Conservation (phyloP, 148 eudicot genomes). For the Chenopodium berlandieri region DNA sequence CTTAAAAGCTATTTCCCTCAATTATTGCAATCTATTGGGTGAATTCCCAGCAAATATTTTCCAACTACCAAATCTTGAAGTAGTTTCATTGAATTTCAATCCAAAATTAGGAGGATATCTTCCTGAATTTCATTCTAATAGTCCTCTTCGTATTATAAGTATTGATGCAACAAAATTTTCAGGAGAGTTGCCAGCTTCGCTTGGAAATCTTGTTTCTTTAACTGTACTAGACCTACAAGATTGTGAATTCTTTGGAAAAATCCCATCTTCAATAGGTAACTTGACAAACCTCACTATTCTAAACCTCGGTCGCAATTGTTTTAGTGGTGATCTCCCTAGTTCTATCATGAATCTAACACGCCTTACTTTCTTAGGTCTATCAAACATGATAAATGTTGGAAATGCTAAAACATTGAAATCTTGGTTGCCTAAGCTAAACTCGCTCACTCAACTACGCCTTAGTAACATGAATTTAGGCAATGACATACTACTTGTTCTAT, state of each 20-base stretch:
- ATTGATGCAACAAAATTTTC: slow-evolving; percentile 12
- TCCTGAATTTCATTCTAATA: slow-evolving; percentile 27
- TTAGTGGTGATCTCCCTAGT: not conserved
- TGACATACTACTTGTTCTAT: not conserved
- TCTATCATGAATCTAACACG: slow-evolving; percentile 6
- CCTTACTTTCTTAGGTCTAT: not conserved
- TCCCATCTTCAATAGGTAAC: slow-evolving; percentile 23
- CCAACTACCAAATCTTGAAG: slow-evolving; percentile 27
- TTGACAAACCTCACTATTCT: slow-evolving; percentile 9
- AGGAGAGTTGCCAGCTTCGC: slow-evolving; percentile 25
- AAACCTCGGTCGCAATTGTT: not conserved
- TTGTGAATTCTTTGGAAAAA: slow-evolving; percentile 5
- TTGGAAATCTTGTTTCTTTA: slow-evolving; percentile 16
- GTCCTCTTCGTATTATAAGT: not conserved
- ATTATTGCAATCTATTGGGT: slow-evolving; percentile 18
- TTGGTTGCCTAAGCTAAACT: too few relatives aligned
- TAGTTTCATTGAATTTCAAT: slow-evolving; percentile 8
- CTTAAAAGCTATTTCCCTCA: slow-evolving; percentile 1
- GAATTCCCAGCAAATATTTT: slow-evolving; percentile 6
- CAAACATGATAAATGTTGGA: not conserved
- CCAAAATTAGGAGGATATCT: slow-evolving; percentile 16
- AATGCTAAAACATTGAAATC: too few relatives aligned
- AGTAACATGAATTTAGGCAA: not conserved
- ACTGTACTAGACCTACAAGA: not conserved
- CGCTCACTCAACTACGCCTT: not conserved